Base-by-base conservation (phyloP, 169 alveolate genomes). In the Cryptosporidium parvum region DNA sequence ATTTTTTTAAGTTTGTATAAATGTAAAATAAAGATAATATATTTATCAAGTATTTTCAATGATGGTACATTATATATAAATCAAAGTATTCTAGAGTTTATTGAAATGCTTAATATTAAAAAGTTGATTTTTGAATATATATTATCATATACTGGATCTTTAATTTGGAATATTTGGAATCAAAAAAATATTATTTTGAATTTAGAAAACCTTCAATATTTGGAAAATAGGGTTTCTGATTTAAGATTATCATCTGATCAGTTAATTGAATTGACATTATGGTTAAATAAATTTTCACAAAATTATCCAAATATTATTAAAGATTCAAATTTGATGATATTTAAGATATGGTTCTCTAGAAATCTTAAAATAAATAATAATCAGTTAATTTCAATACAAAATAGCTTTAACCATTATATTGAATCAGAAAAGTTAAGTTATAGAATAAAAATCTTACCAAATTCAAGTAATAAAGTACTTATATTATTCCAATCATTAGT, bases 311-410 rank as follows among this genome's bases (percentile, higher is more conserved):
- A 26, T 56, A 3, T 21, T 42, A 23, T 9, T 5, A 10, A 23
- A 26, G 69, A 45, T 26, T 70, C 58, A 23, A 48, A 26, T 26
- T 9, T 70, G 16, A 45, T 16, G 18, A 44, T 70, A 2, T 70
- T 44, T 37, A 44, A 29, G 14, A 23, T 70, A 29, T 44, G n/a
- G 18, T n/a, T 51, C 0, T 21, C n/a, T 12, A 45, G 2, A 3
- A 65, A 51, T 5, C 58, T 70, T n/a, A 70, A 52, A 29, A 10
- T 51, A 23, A 70, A 52, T 4, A 51, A 70, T 70, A 51, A 51
- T 26, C 85, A 70, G 33, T 23, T 70, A 9, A n/a, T 48, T 26
- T 44, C 85, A n/a, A 48, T 70, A 26, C 35, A 70, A 70, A 51
- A 21, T 5, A 70, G 58, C 23, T 45, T 70, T 21, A n/a, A 23